phyloP scores from a whole-genome alignment of 78 protist species.

The Polysphondylium violaceum region DNA sequence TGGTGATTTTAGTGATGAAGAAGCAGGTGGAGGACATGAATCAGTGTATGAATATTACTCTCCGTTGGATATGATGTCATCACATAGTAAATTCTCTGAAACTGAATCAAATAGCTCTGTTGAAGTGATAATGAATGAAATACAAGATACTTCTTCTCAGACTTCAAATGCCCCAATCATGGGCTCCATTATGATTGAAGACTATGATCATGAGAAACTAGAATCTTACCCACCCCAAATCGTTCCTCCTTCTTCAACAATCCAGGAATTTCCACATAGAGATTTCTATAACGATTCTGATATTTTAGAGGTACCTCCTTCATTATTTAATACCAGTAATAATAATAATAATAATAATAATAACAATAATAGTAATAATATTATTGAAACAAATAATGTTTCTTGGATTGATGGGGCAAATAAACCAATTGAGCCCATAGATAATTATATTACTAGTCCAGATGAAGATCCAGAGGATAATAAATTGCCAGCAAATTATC shows the following conservation, averaged over 20 bases:
- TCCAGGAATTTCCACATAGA: conserved; percentile 17
- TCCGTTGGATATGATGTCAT: conserved; percentile 45
- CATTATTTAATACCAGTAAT: neutral
- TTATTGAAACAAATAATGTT: neutral
- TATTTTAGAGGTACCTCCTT: neutral
- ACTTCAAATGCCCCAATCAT: conserved; percentile 21
- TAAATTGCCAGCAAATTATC: conserved; percentile 43
- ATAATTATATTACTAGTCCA: conserved; percentile 63
- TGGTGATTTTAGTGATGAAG: conserved; percentile 20
- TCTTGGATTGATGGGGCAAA: conserved; percentile 45
- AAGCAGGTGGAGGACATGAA: neutral
- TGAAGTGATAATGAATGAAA: neutral
- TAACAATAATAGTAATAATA: conserved; percentile 1
- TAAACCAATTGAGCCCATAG: conserved; percentile 43
- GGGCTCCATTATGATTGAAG: conserved; percentile 68
- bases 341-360: neutral
- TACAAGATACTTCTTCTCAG: conserved; percentile 48
- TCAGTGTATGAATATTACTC: conserved; percentile 67
- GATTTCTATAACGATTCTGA: conserved; percentile 34
- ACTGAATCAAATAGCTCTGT: conserved; percentile 28
- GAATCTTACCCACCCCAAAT: neutral
- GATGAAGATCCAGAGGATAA: conserved; percentile 75
- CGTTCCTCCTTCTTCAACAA: conserved; percentile 9
- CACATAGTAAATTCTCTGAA: conserved; percentile 27
- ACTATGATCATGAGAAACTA: conserved; percentile 66